These are phyloP conservation scores for Daldinia bambusicola DNA, from an alignment of 495 filamentous ascomycete species.

Conservation along the genomic window DNA sequence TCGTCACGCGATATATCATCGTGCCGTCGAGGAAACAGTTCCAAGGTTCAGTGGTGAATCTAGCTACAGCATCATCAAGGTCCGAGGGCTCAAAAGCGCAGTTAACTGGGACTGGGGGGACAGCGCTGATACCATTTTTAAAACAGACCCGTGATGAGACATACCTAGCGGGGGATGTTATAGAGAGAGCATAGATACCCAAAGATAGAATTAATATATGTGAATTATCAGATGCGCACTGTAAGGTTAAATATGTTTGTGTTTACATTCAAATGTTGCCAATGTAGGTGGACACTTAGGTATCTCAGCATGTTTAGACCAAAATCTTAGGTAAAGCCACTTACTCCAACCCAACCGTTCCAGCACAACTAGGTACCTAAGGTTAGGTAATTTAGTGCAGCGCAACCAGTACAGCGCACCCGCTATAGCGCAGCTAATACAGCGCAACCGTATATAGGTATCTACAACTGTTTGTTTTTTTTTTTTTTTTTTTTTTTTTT, in stretches of 20 bases:
- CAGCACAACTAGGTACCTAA: too few relatives aligned
- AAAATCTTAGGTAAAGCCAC: neutral
- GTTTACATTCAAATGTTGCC: too few relatives aligned
- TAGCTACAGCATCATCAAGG: constrained; percentile 67
- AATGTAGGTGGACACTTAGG: neutral
- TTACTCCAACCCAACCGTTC: too few relatives aligned
- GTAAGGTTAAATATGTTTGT: too few relatives aligned
- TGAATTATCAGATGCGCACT: too few relatives aligned
- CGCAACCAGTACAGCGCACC: too few relatives aligned
- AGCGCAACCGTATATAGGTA: too few relatives aligned
- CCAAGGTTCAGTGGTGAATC: constrained; percentile 59
- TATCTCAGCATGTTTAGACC: too few relatives aligned
- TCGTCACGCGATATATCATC: constrained; percentile 94
- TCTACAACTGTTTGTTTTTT: too few relatives aligned
- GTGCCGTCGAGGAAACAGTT: constrained; percentile 62
- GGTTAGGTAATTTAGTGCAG: too few relatives aligned
- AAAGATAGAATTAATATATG: neutral
- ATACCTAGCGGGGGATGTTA: constrained; percentile 72
- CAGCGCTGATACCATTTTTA: constrained; percentile 89
- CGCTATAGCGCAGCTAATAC: too few relatives aligned
- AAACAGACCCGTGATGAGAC: constrained; percentile 97
- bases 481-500: too few relatives aligned
- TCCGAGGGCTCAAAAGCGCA: constrained; percentile 55
- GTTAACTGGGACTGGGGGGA: constrained; percentile 88
- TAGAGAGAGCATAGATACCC: neutral